phyloP scores from a whole-genome alignment of 768 basidiomycete species.

The Suillus variegatus region DNA sequence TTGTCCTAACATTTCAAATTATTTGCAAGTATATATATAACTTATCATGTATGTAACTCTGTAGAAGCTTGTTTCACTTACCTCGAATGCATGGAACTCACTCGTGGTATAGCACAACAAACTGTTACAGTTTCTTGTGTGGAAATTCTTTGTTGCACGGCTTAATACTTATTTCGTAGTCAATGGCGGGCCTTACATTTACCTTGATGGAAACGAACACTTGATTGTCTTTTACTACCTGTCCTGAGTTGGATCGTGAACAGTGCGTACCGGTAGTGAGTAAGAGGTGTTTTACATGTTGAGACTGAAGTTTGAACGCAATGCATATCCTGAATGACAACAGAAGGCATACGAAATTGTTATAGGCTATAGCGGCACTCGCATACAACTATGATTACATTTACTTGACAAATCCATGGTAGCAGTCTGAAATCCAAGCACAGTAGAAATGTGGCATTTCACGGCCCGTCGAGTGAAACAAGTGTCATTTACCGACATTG shows the following conservation, averaged over 20 bases:
- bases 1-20: background rate
- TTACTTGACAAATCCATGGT: background rate
- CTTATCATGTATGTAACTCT: background rate
- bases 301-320: background rate
- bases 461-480: background rate
- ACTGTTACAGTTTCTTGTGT: background rate
- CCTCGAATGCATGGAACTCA: background rate
- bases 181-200: background rate
- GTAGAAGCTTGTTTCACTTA: background rate
- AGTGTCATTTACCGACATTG: background rate
- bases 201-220: background rate
- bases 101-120: background rate
- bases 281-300: no score
- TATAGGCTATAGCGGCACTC: background rate
- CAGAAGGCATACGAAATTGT: background rate
- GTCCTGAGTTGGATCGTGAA: background rate
- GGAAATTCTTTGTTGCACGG: background rate
- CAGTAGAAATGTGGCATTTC: background rate
- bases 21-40: conserved; percentile 5
- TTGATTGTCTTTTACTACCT: background rate
- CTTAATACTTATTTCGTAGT: background rate
- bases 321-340: background rate
- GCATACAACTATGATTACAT: background rate
- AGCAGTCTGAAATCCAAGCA: background rate
- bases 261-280: background rate